phyloP scores from a whole-genome alignment of 139 green algal species.

The Micractinium conductrix region DNA sequence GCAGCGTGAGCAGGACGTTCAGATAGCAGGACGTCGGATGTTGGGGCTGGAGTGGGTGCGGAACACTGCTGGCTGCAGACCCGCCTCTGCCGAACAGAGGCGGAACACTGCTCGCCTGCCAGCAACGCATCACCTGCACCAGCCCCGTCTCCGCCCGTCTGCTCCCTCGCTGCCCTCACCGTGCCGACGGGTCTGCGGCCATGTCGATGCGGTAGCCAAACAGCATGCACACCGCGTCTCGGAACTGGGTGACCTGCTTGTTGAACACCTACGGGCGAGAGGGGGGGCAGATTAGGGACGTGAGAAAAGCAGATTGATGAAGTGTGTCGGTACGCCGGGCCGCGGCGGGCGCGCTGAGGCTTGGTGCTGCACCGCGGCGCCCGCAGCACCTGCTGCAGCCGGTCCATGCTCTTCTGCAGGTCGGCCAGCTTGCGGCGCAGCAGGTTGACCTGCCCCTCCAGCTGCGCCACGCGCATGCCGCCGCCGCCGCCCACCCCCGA shows the following conservation, averaged over 20 bases:
- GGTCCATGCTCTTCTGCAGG: conserved; percentile 52
- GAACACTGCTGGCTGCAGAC: not conserved
- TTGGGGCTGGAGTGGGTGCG: not conserved
- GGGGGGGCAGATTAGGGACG: not conserved
- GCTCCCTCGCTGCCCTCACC: not conserved
- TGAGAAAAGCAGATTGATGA: too few species aligned
- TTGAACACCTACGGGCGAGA: conserved; percentile 60
- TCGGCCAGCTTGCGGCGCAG: conserved; percentile 37
- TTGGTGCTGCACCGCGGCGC: not conserved
- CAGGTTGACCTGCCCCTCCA: conserved; percentile 44
- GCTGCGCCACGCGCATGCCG: conserved; percentile 43
- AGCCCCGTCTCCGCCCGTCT: too few species aligned
- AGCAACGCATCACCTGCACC: too few species aligned
- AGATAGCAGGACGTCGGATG: not conserved
- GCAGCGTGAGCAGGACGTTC: too few species aligned
- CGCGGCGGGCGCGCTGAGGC: too few species aligned
- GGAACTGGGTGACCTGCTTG: conserved; percentile 71
- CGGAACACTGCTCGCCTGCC: not conserved
- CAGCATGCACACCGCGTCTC: conserved; percentile 71
- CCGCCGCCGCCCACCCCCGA: not conserved
- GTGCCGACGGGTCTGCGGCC: conserved; percentile 56
- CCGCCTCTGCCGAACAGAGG: not conserved
- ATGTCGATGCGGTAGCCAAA: conserved; percentile 88
- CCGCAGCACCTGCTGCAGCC: conserved; percentile 64
- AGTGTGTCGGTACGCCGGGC: too few species aligned